Evolutionary conservation across 2,329 filamentous ascomycete species (phyloP).

Genomic region (Nemania sp.): DNA sequence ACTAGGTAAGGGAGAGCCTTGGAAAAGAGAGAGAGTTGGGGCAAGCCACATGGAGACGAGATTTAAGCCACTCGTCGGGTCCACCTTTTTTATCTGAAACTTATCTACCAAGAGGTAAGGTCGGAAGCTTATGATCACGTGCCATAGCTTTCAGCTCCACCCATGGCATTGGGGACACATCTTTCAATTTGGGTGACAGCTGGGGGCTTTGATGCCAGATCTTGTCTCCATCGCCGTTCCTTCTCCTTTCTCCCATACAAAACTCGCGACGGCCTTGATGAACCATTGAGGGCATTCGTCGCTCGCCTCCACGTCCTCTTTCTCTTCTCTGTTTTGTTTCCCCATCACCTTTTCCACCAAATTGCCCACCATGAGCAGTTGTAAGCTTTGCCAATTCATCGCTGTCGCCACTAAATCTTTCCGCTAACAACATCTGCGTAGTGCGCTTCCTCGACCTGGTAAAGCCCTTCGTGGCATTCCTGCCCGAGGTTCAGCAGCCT

Average conservation of each 20-base stretch:
- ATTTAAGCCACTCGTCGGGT: not conserved
- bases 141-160: conserved; percentile 42
- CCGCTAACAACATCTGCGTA: conserved; percentile 56
- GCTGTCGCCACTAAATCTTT: not conserved
- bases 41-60: not conserved
- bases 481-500: conserved; percentile 98
- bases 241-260: conserved; percentile 48
- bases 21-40: not conserved
- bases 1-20: too few species aligned
- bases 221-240: conserved; percentile 41
- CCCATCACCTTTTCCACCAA: conserved; percentile 42
- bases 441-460: conserved; percentile 99
- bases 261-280: conserved; percentile 50
- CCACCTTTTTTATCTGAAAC: not conserved
- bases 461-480: conserved; percentile 99
- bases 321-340: conserved; percentile 42
- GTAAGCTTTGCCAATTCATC: conserved; percentile 48
- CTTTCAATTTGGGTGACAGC: conserved; percentile 46
- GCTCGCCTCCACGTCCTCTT: conserved; percentile 40
- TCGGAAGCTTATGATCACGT: conserved; percentile 34
- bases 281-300: conserved; percentile 47
- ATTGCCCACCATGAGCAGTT: conserved; percentile 53
- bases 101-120: not conserved
- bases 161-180: conserved; percentile 50
- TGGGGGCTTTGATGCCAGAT: conserved; percentile 50